Percentiles rank a stretch among this genome's conserved stretches.
Conservation (phyloP, 2,329 filamentous ascomycete genomes). For the Didymella arachidicola region DNA sequence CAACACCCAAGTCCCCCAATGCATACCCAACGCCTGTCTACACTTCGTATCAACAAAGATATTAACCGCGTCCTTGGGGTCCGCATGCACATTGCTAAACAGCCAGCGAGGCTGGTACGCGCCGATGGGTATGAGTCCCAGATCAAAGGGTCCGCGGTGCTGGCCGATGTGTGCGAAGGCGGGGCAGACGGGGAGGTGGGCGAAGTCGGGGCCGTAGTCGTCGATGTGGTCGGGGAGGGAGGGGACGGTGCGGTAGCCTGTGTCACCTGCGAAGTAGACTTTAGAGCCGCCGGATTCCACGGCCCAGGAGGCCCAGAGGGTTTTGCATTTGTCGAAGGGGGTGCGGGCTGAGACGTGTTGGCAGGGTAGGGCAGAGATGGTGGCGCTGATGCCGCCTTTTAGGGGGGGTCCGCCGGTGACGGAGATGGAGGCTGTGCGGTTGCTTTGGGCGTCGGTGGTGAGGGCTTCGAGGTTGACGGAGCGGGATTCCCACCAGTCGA, state of each 20-base stretch:
- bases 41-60: conserved; percentile 88
- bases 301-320: conserved; percentile 89
- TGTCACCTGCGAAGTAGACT: conserved; percentile 90
- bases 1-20: conserved; percentile 88
- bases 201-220: conserved; percentile 73
- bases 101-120: conserved; percentile 79
- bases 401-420: conserved; percentile 14
- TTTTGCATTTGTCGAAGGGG: conserved; percentile 73
- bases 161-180: conserved; percentile 86
- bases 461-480: conserved; percentile 69
- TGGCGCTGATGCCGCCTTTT: conserved; percentile 67
- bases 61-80: conserved; percentile 86
- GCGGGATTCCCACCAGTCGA: conserved; percentile 94
- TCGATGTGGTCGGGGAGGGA: conserved; percentile 67
- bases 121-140: conserved; percentile 92
- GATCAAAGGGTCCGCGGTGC: conserved; percentile 83
- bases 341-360: conserved; percentile 81
- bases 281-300: conserved; percentile 76
- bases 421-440: conserved; percentile 21
- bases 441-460: background rate
- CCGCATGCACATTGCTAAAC: conserved; percentile 84
- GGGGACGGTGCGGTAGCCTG: conserved; percentile 84
- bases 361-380: conserved; percentile 79
- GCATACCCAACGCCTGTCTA: conserved; percentile 80
- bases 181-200: conserved; percentile 74